phyloP scores from a whole-genome alignment of 139 green algal genomes.

The Volvox africanus region DNA sequence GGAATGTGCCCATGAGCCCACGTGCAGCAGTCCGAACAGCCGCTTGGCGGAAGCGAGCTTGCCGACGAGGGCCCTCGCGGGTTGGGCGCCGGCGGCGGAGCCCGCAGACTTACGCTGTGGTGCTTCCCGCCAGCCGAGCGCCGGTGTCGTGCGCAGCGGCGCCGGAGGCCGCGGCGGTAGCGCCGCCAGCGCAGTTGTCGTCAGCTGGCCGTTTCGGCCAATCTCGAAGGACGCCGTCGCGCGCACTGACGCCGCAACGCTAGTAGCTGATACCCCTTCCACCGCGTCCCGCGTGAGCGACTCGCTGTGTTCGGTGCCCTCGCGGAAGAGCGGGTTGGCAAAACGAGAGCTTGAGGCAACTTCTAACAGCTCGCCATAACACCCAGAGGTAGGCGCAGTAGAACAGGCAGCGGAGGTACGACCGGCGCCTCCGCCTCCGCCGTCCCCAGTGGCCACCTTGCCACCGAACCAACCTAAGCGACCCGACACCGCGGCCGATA shows the following conservation, averaged over 20 bases:
- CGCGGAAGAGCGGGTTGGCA: slow-evolving; percentile 33
- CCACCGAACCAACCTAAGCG: not conserved
- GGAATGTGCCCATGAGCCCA: not conserved
- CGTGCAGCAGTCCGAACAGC: not conserved
- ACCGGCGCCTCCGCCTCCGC: no score
- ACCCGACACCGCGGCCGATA: not conserved
- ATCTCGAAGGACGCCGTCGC: not conserved
- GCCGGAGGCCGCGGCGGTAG: not conserved
- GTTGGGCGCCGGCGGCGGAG: not conserved
- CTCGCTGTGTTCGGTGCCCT: not conserved
- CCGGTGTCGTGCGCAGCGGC: not conserved
- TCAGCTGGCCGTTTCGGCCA: not conserved
- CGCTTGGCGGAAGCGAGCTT: not conserved
- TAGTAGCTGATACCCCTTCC: not conserved
- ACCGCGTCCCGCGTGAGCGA: not conserved
- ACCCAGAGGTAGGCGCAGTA: no score
- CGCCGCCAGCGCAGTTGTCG: no score
- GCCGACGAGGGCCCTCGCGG: not conserved
- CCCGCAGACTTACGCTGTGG: no score
- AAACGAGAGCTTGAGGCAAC: not conserved
- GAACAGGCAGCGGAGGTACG: no score
- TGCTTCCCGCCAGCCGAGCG: not conserved
- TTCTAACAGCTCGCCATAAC: not conserved
- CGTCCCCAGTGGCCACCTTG: not conserved
- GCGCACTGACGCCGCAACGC: not conserved